Conservation (phyloP, 2,329 filamentous ascomycete species). For the Epichloe gansuensis region DNA sequence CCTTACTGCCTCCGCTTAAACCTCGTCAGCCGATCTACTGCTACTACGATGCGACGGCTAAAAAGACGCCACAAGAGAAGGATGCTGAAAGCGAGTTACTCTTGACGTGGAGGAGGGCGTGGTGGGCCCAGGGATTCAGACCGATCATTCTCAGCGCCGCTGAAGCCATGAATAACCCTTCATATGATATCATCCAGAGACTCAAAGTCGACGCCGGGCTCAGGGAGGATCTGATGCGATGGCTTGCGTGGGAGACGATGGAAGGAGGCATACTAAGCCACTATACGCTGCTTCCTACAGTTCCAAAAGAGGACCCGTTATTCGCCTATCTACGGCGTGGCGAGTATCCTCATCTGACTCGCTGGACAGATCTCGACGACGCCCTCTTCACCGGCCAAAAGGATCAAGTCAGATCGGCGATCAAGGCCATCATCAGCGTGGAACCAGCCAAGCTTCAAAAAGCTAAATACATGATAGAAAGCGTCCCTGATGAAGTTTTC, state of each 20-base stretch:
- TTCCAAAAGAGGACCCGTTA: constrained; percentile 55
- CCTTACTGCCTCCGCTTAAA: constrained; percentile 65
- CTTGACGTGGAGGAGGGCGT: constrained; percentile 79
- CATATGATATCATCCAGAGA: constrained; percentile 58
- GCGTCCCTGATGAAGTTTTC: constrained; percentile 47
- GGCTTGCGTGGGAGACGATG: constrained; percentile 91
- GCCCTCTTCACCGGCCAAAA: constrained; percentile 63
- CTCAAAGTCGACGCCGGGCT: constrained; percentile 47
- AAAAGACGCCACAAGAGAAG: constrained; percentile 49
- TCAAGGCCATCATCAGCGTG: constrained; percentile 41
- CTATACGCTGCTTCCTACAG: constrained; percentile 78
- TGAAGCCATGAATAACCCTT: constrained; percentile 72
- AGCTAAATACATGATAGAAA: constrained; percentile 50
- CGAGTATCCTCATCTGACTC: constrained; percentile 59
- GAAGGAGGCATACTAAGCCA: constrained; percentile 69
- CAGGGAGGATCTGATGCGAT: constrained; percentile 62
- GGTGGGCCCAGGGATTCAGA: constrained; percentile 89
- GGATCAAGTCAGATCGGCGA: constrained; percentile 46
- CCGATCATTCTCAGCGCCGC: constrained; percentile 67
- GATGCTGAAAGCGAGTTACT: constrained; percentile 69
- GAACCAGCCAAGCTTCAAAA: constrained; percentile 39
- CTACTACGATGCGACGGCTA: constrained; percentile 63
- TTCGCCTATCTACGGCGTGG: constrained; percentile 62
- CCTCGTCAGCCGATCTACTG: constrained; percentile 71
- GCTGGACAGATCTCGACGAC: constrained; percentile 58